phyloP scores from a whole-genome alignment of 352 stramenopile genomes.

The Phytopythium oedochilum region DNA sequence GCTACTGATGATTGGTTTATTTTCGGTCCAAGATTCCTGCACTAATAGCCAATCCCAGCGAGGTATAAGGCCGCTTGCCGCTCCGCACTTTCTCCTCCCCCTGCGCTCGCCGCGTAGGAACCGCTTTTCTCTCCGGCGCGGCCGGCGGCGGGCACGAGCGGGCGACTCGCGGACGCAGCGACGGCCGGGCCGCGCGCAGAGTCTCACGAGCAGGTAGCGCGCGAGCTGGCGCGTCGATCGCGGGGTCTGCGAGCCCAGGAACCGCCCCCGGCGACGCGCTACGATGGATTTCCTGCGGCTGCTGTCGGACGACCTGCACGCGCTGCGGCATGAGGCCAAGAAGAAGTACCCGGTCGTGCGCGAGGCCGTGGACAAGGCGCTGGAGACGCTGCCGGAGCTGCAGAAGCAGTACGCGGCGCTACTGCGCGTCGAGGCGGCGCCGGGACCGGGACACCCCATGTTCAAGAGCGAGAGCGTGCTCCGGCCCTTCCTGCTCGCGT shows the following conservation, averaged over 20 bases:
- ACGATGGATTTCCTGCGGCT: constrained; percentile 91
- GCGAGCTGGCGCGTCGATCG: background rate
- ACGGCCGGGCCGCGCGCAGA: background rate
- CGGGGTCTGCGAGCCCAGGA: background rate
- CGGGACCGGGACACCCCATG: constrained; percentile 86
- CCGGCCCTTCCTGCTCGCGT: constrained; percentile 95
- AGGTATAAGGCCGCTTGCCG: too few species aligned
- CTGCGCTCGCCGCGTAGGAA: too few species aligned
- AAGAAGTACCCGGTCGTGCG: constrained; percentile 94
- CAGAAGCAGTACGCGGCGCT: constrained; percentile 93
- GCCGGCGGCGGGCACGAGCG: background rate
- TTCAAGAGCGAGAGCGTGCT: constrained; percentile 95
- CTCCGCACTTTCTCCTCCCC: too few species aligned
- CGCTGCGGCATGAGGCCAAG: constrained; percentile 79
- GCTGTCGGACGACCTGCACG: constrained; percentile 85
- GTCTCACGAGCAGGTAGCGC: background rate
- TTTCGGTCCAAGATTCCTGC: too few species aligned
- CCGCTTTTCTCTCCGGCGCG: background rate
- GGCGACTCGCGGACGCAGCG: background rate
- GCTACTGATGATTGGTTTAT: too few species aligned
- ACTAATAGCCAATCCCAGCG: too few species aligned
- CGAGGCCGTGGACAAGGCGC: constrained; percentile 94
- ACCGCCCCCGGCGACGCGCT: background rate
- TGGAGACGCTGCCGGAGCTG: constrained; percentile 90
- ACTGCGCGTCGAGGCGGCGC: constrained; percentile 70